These are phyloP conservation scores for Przewalskia tangutica DNA, from an alignment of 257 asterid species.

Conservation along the genomic window DNA sequence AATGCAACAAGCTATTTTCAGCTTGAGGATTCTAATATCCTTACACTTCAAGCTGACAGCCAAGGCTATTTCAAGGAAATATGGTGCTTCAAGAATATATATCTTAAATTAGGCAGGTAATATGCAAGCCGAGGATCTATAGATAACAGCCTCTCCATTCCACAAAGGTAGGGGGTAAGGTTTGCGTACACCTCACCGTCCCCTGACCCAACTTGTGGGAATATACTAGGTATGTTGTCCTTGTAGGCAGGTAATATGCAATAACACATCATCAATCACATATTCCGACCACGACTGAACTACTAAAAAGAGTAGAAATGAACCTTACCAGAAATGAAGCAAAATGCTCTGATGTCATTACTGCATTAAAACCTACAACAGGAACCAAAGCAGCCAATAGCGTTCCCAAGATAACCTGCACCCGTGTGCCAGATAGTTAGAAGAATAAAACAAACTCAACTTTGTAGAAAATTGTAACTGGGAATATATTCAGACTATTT, in stretches of 20 bases:
- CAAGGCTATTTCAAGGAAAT: not conserved
- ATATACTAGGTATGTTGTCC: too few relatives aligned
- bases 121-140: not conserved
- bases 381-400: conserved; percentile 89
- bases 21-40: not conserved
- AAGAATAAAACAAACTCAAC: not conserved
- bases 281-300: not conserved
- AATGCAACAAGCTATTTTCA: not conserved
- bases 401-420: conserved; percentile 91
- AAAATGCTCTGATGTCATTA: conserved; percentile 96
- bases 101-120: not conserved
- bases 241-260: not conserved
- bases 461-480: not conserved
- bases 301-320: conserved; percentile 1
- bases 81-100: not conserved
- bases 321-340: conserved; percentile 85
- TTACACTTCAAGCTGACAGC: not conserved
- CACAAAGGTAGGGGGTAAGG: too few relatives aligned
- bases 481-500: not conserved
- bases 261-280: not conserved
- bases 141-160: too few relatives aligned
- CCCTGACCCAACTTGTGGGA: too few relatives aligned
- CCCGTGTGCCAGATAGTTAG: not conserved
- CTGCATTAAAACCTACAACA: conserved; percentile 97
- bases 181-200: too few relatives aligned